Base-by-base conservation (phyloP, 441 rosid genomes). In the Jatropha podagrica region DNA sequence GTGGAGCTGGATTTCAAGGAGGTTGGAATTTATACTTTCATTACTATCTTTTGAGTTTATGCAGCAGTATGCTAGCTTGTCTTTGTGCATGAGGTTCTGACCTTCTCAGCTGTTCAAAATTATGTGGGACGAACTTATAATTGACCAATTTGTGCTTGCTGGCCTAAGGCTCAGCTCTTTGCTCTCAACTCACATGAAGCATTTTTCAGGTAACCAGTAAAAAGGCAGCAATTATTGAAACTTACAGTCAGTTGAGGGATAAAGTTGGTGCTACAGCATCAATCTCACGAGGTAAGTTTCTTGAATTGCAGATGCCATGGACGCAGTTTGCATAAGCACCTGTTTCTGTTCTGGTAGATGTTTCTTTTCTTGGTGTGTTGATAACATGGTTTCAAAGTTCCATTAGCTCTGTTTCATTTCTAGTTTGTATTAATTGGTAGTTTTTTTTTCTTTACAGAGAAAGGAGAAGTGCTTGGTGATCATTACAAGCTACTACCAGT, bases 1-100 rank as follows among this genome's bases (percentile, higher is more conserved):
- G 99, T 96, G 76, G 99, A 96, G 86, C 85, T 96, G 82, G 99
- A 94, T 86, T 96, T 92, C 81, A 90, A 87, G 83, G 97, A 96
- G 99, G 99, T 96, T 70, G 40, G 58, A 56, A 46, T 82, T 82
- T 78, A 68, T 65, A 48, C 68, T 48, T 68, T 65, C 60, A 73
- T 66, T 66, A 49, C 6, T 48, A 5, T 49, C 74, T 41, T 54
- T 75, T 69, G 66, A 56, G 23, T 74, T 74, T 66, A 69, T 59
- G 59, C 61, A 76, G 54, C n/a, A 23, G 23, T 59, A 9, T 23
- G 40, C 69, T 71, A 66, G 63, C 68, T 76, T 74, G 18, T 55
- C 2, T 68, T 74, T 68, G n/a, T 61, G 46, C 2, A 41, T 38
- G 61, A 68, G 18, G 69, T 49, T 66, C 32, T 32, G 18, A 74